phyloP scores from a whole-genome alignment of 2,329 filamentous ascomycete species.

The Cordyceps fumosorosea region DNA sequence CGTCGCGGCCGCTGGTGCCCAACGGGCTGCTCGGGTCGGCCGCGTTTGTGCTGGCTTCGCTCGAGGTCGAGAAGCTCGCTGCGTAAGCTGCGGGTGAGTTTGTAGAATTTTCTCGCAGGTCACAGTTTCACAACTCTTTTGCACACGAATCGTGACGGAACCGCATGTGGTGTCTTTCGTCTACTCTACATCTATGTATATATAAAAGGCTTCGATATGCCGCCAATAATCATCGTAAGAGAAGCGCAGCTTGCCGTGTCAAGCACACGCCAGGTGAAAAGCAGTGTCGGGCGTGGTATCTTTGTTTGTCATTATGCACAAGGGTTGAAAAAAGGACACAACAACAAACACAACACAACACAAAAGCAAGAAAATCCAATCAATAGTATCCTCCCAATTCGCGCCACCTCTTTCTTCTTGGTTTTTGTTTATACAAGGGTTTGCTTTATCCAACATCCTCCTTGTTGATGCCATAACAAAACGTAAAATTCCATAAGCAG shows the following conservation, averaged over 20 bases:
- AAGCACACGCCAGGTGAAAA: neutral
- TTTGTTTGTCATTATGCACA: neutral
- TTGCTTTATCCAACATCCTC: slow-evolving; percentile 4
- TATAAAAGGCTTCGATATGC: neutral
- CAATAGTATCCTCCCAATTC: neutral
- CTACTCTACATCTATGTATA: neutral
- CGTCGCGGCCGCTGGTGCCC: slow-evolving; percentile 26
- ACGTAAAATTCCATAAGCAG: slow-evolving; percentile 2
- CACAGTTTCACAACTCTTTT: neutral
- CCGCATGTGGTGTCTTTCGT: neutral
- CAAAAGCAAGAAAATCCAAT: neutral
- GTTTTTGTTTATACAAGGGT: slow-evolving; percentile 7
- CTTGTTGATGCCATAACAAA: slow-evolving; percentile 1
- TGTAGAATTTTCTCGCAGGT: too few species aligned
- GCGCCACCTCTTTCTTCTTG: neutral
- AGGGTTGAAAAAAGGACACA: neutral
- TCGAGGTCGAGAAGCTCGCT: slow-evolving; percentile 26
- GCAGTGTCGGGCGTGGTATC: neutral
- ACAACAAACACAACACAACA: neutral
- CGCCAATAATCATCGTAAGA: neutral
- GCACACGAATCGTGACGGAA: neutral
- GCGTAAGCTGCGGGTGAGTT: neutral
- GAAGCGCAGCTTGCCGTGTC: neutral
- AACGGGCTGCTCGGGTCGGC: slow-evolving; percentile 33
- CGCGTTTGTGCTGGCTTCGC: slow-evolving; percentile 30